Percentiles rank a stretch among this genome's conserved stretches.
Conservation (phyloP, 805 yeast genomes). For the Yarrowia sp. region DNA sequence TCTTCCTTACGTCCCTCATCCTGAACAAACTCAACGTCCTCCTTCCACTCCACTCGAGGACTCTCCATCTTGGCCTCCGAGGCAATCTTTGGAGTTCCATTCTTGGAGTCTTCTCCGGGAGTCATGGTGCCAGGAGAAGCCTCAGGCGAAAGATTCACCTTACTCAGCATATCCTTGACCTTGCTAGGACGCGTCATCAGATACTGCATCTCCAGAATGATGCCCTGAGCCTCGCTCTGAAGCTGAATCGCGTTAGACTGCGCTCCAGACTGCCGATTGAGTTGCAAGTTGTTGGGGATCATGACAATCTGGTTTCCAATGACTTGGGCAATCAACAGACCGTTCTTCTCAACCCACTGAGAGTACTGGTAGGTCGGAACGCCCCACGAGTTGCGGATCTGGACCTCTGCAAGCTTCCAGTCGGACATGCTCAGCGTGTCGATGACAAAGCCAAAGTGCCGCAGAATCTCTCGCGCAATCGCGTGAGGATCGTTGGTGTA, state of each 20-base stretch:
- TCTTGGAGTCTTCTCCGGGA: background rate
- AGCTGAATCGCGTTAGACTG: background rate
- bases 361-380: conserved; percentile 74
- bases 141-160: background rate
- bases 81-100: background rate
- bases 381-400: conserved; percentile 89
- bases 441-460: conserved; percentile 67
- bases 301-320: conserved; percentile 74
- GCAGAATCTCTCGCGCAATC: conserved; percentile 74
- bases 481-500: conserved; percentile 43
- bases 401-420: conserved; percentile 49
- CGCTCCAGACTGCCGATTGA: conserved; percentile 62
- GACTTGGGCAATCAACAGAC: conserved; percentile 85
- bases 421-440: conserved; percentile 76
- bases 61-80: background rate
- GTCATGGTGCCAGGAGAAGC: conserved; percentile 18
- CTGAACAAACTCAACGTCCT: background rate
- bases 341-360: conserved; percentile 87
- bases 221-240: conserved; percentile 5
- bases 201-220: conserved; percentile 22
- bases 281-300: conserved; percentile 84
- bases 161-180: conserved; percentile 1
- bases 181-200: background rate
- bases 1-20: background rate
- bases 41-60: conserved; percentile 3